phyloP scores from a whole-genome alignment of 2,329 filamentous ascomycete genomes.

The Colletotrichum sp. region DNA sequence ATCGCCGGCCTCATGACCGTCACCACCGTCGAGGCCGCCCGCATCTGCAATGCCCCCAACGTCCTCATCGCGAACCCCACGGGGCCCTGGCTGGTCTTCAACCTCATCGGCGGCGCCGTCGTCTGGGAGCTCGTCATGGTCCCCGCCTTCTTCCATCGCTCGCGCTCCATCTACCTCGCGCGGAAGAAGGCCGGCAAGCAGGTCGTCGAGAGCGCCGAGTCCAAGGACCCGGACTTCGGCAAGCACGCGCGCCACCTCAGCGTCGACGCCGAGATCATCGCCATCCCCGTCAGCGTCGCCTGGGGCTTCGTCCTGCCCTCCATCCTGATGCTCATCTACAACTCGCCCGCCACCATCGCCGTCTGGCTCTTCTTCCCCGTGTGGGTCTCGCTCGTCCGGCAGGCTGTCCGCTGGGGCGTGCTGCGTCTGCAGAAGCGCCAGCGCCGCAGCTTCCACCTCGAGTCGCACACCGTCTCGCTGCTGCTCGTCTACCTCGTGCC shows the following conservation, averaged over 20 bases:
- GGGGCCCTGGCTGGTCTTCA: constrained; percentile 51
- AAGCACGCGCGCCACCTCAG: constrained; percentile 40
- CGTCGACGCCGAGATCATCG: constrained; percentile 58
- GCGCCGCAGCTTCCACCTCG: constrained; percentile 44
- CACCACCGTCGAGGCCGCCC: constrained; percentile 53
- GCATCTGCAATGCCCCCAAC: constrained; percentile 43
- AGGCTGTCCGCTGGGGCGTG: constrained; percentile 34
- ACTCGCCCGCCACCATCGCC: constrained; percentile 39
- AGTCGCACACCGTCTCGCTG: constrained; percentile 43
- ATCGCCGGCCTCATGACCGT: constrained; percentile 54
- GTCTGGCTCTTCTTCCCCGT: constrained; percentile 60
- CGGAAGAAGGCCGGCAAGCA: constrained; percentile 23
- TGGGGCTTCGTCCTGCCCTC: constrained; percentile 54
- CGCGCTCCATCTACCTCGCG: constrained; percentile 38
- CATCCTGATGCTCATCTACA: constrained; percentile 48
- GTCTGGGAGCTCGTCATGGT: constrained; percentile 58
- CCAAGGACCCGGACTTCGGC: constrained; percentile 32
- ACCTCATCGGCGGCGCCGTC: constrained; percentile 53
- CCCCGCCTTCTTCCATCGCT: constrained; percentile 52
- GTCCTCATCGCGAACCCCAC: constrained; percentile 42
- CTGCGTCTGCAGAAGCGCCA: constrained; percentile 22
- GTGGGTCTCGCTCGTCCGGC: constrained; percentile 50
- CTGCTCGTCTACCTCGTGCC: constrained; percentile 51
- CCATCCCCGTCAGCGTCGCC: constrained; percentile 55
- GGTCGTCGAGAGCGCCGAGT: constrained; percentile 23